These are phyloP conservation scores for Podospora pseudoanserina DNA, from an alignment of 495 filamentous ascomycete species.

Conservation along the genomic window DNA sequence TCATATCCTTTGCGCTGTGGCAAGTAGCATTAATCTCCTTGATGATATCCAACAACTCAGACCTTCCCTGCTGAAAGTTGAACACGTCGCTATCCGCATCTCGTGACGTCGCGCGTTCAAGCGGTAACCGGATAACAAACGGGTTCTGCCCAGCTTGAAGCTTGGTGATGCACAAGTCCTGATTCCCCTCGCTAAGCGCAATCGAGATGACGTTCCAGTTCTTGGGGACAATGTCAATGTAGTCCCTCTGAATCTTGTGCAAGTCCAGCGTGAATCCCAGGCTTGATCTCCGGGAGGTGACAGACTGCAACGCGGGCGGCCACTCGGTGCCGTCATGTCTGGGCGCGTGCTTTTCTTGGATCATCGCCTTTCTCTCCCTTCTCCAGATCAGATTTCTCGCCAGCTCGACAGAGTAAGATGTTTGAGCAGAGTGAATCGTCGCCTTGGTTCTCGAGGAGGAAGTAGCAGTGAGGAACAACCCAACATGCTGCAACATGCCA, in stretches of 20 bases:
- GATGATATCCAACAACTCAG: slow-evolving; percentile 80
- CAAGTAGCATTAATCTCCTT: slow-evolving; percentile 72
- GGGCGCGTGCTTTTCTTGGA: slow-evolving; percentile 33
- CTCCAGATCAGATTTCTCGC: slow-evolving; percentile 57
- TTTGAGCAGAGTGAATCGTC: slow-evolving; percentile 53
- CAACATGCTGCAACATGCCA: slow-evolving; percentile 56
- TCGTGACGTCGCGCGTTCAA: slow-evolving; percentile 74
- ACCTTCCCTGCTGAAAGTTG: slow-evolving; percentile 69
- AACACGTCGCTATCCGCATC: slow-evolving; percentile 79
- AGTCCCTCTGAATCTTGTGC: slow-evolving; percentile 61
- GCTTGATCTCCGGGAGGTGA: slow-evolving; percentile 32
- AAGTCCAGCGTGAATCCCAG: slow-evolving; percentile 44
- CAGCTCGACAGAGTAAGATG: slow-evolving; percentile 59
- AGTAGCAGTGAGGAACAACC: slow-evolving; percentile 63
- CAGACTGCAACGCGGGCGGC: slow-evolving; percentile 27
- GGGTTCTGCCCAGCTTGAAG: slow-evolving; percentile 69
- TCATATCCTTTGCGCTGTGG: slow-evolving; percentile 51
- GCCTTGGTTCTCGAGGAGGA: slow-evolving; percentile 38
- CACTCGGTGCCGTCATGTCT: slow-evolving; percentile 30
- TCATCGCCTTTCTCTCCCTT: slow-evolving; percentile 55
- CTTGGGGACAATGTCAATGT: slow-evolving; percentile 75
- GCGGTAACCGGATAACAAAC: slow-evolving; percentile 79
- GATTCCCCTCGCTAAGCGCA: slow-evolving; percentile 69
- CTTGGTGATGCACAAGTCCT: slow-evolving; percentile 79
- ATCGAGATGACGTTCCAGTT: slow-evolving; percentile 85